Evolutionary conservation across 306 rosid genomes (phyloP).

Genomic region (Cyclanthera cordifolia): DNA sequence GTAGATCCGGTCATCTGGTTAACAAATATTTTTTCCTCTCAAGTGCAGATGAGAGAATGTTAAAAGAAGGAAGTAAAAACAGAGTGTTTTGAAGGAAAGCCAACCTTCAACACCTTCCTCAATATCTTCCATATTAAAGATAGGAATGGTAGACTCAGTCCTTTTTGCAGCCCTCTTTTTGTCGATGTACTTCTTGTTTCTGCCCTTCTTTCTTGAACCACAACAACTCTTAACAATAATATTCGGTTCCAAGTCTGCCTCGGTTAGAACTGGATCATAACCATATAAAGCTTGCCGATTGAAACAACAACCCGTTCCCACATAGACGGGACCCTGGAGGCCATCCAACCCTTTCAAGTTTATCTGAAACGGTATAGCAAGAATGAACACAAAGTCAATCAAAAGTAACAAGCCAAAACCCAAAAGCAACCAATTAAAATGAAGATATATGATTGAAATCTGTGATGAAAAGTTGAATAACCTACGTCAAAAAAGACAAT

Average conservation of each 20-base stretch:
- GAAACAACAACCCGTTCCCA: slow-evolving; percentile 88
- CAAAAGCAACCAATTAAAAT: too few species aligned
- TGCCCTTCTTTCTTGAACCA: slow-evolving; percentile 86
- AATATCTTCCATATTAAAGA: slow-evolving; percentile 88
- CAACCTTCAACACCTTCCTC: slow-evolving; percentile 97
- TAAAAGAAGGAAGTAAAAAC: too few species aligned
- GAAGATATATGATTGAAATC: too few species aligned
- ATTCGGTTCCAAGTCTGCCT: slow-evolving; percentile 89
- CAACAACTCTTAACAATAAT: slow-evolving; percentile 90
- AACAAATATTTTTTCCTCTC: not conserved
- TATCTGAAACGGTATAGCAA: too few species aligned
- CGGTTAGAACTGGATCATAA: slow-evolving; percentile 72
- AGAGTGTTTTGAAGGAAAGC: slow-evolving; percentile 14
- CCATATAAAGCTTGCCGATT: slow-evolving; percentile 96
- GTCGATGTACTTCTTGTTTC: slow-evolving; percentile 69
- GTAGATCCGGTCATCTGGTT: too few species aligned
- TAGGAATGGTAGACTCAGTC: slow-evolving; percentile 85
- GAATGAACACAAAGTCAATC: too few species aligned
- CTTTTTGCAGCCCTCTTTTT: slow-evolving; percentile 70
- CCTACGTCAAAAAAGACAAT: slow-evolving; percentile 89
- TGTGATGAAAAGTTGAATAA: too few species aligned
- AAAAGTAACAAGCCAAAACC: too few species aligned
- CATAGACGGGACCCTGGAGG: slow-evolving; percentile 87
- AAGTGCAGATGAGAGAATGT: not conserved
- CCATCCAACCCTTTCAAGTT: slow-evolving; percentile 95